Evolutionary conservation across 441 rosid species (phyloP).

Genomic region (Adansonia rubrostipa): DNA sequence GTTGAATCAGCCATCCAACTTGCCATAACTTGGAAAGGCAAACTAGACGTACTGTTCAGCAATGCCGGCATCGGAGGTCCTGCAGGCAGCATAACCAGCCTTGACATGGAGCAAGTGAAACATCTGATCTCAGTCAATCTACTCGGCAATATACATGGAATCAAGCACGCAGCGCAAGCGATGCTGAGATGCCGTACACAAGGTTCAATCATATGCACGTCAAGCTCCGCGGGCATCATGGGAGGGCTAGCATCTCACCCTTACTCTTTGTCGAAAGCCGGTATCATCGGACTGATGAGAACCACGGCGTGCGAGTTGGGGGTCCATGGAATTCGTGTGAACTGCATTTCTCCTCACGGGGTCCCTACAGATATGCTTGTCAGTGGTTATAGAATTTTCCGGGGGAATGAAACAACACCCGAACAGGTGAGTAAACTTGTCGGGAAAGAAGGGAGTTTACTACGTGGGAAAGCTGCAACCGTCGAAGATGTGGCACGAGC

Average conservation of each 20-base stretch:
- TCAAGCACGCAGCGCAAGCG: slow-evolving; percentile 76
- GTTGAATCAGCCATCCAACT: slow-evolving; percentile 63
- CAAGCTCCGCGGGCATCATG: slow-evolving; percentile 77
- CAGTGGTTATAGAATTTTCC: slow-evolving; percentile 44
- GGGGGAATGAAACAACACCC: slow-evolving; percentile 46
- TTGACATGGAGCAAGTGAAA: slow-evolving; percentile 55
- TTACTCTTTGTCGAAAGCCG: slow-evolving; percentile 70
- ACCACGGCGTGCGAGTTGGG: slow-evolving; percentile 82
- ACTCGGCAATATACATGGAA: slow-evolving; percentile 65
- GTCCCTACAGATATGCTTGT: slow-evolving; percentile 84
- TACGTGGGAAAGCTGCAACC: slow-evolving; percentile 52
- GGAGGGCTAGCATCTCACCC: slow-evolving; percentile 87
- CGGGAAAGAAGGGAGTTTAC: slow-evolving; percentile 64
- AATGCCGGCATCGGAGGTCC: slow-evolving; percentile 68
- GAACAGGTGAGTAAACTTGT: slow-evolving; percentile 57
- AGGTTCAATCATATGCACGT: slow-evolving; percentile 74
- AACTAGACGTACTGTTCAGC: slow-evolving; percentile 72
- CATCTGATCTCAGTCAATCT: slow-evolving; percentile 61
- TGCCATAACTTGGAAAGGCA: slow-evolving; percentile 64
- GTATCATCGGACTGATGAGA: slow-evolving; percentile 60
- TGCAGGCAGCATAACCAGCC: slow-evolving; percentile 59
- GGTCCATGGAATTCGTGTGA: slow-evolving; percentile 66
- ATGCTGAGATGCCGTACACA: slow-evolving; percentile 60
- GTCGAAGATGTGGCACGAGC: slow-evolving; percentile 74
- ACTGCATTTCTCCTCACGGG: slow-evolving; percentile 84